These are phyloP conservation scores for Geranium incanum DNA, from an alignment of 441 rosid genomes.

Conservation along the genomic window DNA sequence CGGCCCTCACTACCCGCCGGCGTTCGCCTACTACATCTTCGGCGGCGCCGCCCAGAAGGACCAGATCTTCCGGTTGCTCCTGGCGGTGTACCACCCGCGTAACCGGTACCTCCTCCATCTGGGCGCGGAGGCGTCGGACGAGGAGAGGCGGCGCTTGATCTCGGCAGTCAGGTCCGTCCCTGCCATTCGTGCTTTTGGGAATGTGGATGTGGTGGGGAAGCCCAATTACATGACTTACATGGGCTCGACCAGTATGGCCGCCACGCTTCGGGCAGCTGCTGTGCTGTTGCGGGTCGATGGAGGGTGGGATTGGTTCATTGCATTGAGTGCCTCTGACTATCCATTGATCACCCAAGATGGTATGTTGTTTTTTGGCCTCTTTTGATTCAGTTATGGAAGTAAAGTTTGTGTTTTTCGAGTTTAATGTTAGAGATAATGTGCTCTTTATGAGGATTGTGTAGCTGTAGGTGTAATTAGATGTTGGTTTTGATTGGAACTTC, in stretches of 20 bases:
- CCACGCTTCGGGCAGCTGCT: not conserved
- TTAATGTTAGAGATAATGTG: not conserved
- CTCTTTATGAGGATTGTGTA: not conserved
- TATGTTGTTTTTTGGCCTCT: not conserved
- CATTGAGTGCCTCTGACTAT: not conserved
- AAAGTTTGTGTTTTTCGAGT: not conserved
- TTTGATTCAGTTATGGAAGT: not conserved
- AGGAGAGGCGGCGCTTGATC: slow-evolving; percentile 54
- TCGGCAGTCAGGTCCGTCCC: slow-evolving; percentile 56
- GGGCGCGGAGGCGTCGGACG: slow-evolving; percentile 63
- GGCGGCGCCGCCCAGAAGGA: slow-evolving; percentile 67
- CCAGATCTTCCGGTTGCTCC: slow-evolving; percentile 66
- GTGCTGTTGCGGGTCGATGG: not conserved
- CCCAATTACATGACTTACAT: slow-evolving; percentile 56
- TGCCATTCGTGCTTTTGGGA: slow-evolving; percentile 61
- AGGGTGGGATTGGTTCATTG: not conserved
- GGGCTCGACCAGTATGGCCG: slow-evolving; percentile 50
- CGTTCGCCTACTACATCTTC: slow-evolving; percentile 82
- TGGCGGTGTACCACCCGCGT: slow-evolving; percentile 89
- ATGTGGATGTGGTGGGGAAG: slow-evolving; percentile 79
- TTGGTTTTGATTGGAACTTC: not conserved
- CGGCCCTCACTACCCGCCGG: slow-evolving; percentile 75
- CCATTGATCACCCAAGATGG: slow-evolving; percentile 1
- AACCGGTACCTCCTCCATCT: slow-evolving; percentile 81
- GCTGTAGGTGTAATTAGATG: not conserved